A percentile compares a stretch with the other conserved stretches of the same genome.
phyloP scores from a whole-genome alignment of 177 flowering plant genomes.

The Vitis hybrid region DNA sequence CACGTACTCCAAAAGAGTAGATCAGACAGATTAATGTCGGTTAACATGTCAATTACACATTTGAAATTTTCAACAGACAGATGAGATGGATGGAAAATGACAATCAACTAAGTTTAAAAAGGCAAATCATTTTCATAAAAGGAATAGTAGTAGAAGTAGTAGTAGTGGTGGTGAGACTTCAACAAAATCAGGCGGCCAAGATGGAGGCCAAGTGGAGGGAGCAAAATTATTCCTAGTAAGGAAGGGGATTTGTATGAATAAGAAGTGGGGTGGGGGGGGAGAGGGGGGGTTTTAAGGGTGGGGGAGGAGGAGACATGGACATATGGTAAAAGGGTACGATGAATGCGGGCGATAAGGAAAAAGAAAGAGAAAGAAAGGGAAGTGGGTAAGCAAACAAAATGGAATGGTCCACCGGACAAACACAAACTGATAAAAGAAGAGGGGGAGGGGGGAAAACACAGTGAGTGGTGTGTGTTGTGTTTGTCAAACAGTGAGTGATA shows the following conservation, averaged over 20 bases:
- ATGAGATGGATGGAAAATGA: no score
- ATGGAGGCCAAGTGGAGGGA: no score
- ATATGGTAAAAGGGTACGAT: conserved; percentile 24
- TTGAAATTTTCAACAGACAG: no score
- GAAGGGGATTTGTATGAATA: neutral
- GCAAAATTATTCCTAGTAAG: neutral
- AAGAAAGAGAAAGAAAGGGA: neutral
- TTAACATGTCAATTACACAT: no score
- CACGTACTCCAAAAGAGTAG: no score
- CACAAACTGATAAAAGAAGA: neutral
- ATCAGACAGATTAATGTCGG: no score
- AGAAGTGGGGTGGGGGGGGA: no score
- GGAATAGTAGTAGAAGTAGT: no score
- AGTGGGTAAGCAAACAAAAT: neutral
- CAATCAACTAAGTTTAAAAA: no score
- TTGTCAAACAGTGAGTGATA: conserved; percentile 16
- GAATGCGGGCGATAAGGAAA: conserved; percentile 31
- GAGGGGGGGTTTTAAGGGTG: neutral
- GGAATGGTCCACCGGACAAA: neutral
- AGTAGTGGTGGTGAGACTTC: no score
- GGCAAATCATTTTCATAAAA: no score
- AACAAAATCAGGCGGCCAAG: no score
- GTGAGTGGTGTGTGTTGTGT: conserved; percentile 11
- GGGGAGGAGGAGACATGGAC: conserved; percentile 15
- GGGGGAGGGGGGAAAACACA: neutral